These are phyloP conservation scores for Lactifluus rugatus DNA, from an alignment of 768 basidiomycete species.

Conservation along the genomic window DNA sequence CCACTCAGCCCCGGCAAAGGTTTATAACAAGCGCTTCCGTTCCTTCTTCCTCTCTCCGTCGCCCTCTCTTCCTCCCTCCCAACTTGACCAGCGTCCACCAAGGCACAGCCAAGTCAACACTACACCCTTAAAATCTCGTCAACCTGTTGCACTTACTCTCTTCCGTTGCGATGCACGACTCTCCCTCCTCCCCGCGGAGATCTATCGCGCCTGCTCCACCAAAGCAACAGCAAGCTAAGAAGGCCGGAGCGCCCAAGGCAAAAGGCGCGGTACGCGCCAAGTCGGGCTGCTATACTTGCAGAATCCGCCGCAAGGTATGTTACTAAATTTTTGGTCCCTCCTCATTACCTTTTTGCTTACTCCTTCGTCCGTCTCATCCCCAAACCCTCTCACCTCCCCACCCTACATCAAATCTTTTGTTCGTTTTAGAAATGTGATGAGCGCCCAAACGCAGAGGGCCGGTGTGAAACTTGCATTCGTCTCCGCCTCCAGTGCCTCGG, in stretches of 20 bases:
- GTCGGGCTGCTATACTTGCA: slow-evolving; percentile 83
- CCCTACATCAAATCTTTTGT: neutral
- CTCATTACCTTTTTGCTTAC: slow-evolving; percentile 14
- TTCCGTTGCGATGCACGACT: slow-evolving; percentile 27
- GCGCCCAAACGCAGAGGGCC: slow-evolving; percentile 46
- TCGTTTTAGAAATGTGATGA: slow-evolving; percentile 72
- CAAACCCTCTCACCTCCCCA: slow-evolving; percentile 8
- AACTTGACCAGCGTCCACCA: slow-evolving; percentile 15
- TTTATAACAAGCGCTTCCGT: slow-evolving; percentile 20
- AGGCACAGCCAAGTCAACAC: slow-evolving; percentile 1
- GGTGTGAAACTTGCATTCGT: slow-evolving; percentile 68
- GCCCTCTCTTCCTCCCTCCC: slow-evolving; percentile 19
- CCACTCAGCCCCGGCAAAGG: slow-evolving; percentile 4
- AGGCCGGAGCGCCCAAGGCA: slow-evolving; percentile 52
- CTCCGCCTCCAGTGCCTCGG: slow-evolving; percentile 78
- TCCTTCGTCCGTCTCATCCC: neutral
- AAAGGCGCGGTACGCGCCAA: slow-evolving; percentile 80
- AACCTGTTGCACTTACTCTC: slow-evolving; percentile 19
- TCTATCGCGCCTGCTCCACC: slow-evolving; percentile 23
- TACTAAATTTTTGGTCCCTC: slow-evolving; percentile 10
- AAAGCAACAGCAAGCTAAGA: slow-evolving; percentile 32
- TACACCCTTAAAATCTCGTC: slow-evolving; percentile 15
- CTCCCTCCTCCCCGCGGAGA: slow-evolving; percentile 26
- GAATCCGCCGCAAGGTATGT: slow-evolving; percentile 73
- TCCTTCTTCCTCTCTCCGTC: slow-evolving; percentile 18